Evolutionary conservation across 495 filamentous ascomycete species (phyloP).

Genomic region (Apiosordaria backusii): DNA sequence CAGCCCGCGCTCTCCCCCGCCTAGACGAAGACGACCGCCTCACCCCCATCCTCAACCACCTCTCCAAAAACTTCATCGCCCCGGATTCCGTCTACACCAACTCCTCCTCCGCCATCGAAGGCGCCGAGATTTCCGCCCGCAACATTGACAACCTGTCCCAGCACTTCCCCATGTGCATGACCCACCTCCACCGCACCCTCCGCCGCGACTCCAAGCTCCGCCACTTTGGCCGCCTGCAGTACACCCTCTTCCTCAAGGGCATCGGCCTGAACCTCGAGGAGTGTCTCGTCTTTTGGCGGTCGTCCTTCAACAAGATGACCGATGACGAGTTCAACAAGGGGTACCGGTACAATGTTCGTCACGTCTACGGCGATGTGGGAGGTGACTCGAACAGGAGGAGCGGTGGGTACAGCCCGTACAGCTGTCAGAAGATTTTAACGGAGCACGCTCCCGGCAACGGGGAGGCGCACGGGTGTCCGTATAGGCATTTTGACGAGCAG

Average conservation of each 20-base stretch:
- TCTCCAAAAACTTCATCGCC: constrained; percentile 87
- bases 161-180: constrained; percentile 95
- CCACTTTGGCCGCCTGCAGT: constrained; percentile 91
- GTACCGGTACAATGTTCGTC: constrained; percentile 93
- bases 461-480: constrained; percentile 91
- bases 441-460: constrained; percentile 80
- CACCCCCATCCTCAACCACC: constrained; percentile 86
- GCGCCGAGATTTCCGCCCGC: constrained; percentile 71
- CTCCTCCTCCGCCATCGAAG: constrained; percentile 48
- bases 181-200: constrained; percentile 76
- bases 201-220: constrained; percentile 85
- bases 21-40: constrained; percentile 97
- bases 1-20: constrained; percentile 81
- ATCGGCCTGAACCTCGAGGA: constrained; percentile 90
- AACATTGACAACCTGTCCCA: constrained; percentile 77
- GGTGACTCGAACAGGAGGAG: constrained; percentile 84
- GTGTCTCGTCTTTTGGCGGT: constrained; percentile 91
- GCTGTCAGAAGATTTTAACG: constrained; percentile 89
- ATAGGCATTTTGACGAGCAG: constrained; percentile 83
- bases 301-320: constrained; percentile 72
- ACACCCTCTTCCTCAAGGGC: constrained; percentile 95
- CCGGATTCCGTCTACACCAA: constrained; percentile 74
- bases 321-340: constrained; percentile 94
- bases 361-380: constrained; percentile 91
- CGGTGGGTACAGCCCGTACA: constrained; percentile 81